Evolutionary conservation across 371 early-diverging fungal genomes (phyloP).

Genomic region (Mucor racemosus): DNA sequence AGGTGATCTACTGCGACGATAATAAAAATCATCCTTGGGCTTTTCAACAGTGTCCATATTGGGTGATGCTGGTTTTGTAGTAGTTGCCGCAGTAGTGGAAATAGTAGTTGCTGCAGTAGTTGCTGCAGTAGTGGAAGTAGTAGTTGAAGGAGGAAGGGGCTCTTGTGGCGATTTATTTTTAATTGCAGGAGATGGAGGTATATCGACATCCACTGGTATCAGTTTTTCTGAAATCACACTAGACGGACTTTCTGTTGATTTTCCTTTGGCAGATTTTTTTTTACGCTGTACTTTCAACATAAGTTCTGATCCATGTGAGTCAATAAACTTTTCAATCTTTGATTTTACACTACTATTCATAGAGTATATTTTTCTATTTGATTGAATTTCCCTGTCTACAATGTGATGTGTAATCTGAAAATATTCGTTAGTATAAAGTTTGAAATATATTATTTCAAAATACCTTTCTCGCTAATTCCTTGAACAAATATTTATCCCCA

Average conservation of each 20-base stretch:
- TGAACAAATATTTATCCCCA: slow-evolving; percentile 53
- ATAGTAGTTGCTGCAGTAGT: no score
- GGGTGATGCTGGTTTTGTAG: not conserved
- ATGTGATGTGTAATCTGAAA: slow-evolving; percentile 54
- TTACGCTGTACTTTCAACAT: slow-evolving; percentile 8
- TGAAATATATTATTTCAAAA: not conserved
- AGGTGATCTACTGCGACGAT: slow-evolving; percentile 3
- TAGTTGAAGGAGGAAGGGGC: not conserved
- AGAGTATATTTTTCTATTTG: slow-evolving; percentile 39
- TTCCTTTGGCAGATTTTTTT: not conserved
- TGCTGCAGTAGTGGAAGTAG: not conserved
- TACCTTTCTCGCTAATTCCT: slow-evolving; percentile 57
- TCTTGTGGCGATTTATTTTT: not conserved
- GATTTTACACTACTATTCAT: slow-evolving; percentile 34
- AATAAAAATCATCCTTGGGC: slow-evolving; percentile 9
- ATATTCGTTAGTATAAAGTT: not conserved
- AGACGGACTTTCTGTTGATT: slow-evolving; percentile 14
- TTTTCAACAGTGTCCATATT: not conserved
- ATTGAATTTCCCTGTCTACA: slow-evolving; percentile 46
- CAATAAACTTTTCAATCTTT: slow-evolving; percentile 56
- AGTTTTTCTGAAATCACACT: slow-evolving; percentile 23
- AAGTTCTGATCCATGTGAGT: slow-evolving; percentile 46
- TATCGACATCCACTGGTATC: not conserved
- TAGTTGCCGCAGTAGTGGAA: not conserved
- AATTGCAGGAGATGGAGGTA: not conserved